These are phyloP conservation scores for Apodospora peruviana DNA, from an alignment of 495 filamentous ascomycete genomes.

Conservation along the genomic window DNA sequence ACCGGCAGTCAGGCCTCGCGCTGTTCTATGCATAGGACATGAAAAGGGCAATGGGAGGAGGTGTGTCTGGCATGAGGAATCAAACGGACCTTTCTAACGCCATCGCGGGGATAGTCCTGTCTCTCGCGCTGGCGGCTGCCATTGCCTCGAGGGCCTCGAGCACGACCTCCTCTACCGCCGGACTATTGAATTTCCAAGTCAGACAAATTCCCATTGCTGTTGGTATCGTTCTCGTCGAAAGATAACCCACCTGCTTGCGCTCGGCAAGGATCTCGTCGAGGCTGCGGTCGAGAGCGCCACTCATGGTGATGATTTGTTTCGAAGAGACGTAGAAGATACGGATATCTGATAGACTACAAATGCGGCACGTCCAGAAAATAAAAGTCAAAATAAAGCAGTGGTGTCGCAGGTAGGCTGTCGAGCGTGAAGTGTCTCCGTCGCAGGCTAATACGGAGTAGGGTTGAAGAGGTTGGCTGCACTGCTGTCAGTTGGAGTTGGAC, in stretches of 20 bases:
- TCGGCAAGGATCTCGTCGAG: constrained; percentile 82
- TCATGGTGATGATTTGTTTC: no score
- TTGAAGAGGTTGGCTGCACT: not conserved
- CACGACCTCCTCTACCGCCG: constrained; percentile 10
- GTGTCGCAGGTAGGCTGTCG: no score
- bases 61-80: not conserved
- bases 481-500: not conserved
- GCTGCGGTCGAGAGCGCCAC: constrained; percentile 59
- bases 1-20: not conserved
- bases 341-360: no score
- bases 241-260: constrained; percentile 53
- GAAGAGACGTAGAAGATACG: not conserved
- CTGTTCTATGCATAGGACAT: not conserved
- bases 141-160: constrained; percentile 22
- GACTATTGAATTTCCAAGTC: no score
- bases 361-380: no score
- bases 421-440: no score
- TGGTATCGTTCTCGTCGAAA: no score
- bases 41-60: not conserved
- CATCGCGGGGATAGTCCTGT: constrained; percentile 62
- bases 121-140: constrained; percentile 52
- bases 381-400: no score
- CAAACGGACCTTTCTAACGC: constrained; percentile 69
- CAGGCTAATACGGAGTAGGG: no score
- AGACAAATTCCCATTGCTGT: no score